phyloP scores from a whole-genome alignment of 2,329 filamentous ascomycete genomes.

The Fusarium hainanense region DNA sequence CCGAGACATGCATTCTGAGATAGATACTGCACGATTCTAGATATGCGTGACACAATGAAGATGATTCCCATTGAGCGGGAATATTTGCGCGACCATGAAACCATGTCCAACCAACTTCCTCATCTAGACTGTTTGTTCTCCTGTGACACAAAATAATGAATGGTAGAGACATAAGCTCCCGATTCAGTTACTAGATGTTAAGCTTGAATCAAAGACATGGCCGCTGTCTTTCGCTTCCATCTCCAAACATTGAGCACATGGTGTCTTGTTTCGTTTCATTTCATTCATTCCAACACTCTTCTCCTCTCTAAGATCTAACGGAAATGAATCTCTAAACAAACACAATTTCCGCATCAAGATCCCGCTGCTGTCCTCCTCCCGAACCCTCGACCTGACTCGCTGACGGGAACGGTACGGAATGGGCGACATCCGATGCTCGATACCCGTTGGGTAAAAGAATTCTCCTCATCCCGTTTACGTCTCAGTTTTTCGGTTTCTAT shows the following conservation, averaged over 20 bases:
- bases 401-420: conserved; percentile 3
- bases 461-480: background rate
- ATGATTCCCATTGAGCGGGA: conserved; percentile 9
- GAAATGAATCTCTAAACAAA: conserved; percentile 15
- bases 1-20: conserved; percentile 41
- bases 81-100: conserved; percentile 5
- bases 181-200: conserved; percentile 8
- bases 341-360: conserved; percentile 16
- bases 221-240: conserved; percentile 34
- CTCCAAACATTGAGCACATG: conserved; percentile 16
- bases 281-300: conserved; percentile 22
- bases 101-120: conserved; percentile 12
- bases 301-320: too few species aligned
- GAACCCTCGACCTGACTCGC: conserved; percentile 20
- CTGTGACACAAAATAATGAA: conserved; percentile 1
- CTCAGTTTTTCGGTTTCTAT: background rate
- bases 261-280: conserved; percentile 22
- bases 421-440: conserved; percentile 5
- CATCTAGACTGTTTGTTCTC: conserved; percentile 27
- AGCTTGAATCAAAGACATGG: conserved; percentile 34
- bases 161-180: conserved; percentile 4
- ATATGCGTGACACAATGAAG: conserved; percentile 18
- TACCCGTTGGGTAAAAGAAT: background rate
- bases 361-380: conserved; percentile 28
- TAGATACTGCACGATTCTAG: conserved; percentile 13